Evolutionary conservation across 169 alveolate species (phyloP).

Genomic region (Blepharisma undulans): DNA sequence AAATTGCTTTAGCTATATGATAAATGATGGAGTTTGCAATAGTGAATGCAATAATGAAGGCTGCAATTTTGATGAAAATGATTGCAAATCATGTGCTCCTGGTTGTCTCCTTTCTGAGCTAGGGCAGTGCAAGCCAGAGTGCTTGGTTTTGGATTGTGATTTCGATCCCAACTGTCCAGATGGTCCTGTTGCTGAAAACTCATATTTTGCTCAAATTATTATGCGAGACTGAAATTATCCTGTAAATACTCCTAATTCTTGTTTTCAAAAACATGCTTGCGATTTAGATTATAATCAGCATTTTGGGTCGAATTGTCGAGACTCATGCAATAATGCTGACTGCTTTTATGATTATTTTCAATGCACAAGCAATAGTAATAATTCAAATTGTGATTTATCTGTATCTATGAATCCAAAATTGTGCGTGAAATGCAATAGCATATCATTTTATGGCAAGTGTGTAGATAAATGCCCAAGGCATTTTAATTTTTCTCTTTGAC

Average conservation of each 20-base stretch:
- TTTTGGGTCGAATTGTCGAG: not conserved
- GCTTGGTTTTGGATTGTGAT: not conserved
- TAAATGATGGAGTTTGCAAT: not conserved
- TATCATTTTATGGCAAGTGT: not conserved
- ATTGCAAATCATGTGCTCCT: not conserved
- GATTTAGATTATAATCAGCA: not conserved
- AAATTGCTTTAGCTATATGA: not conserved
- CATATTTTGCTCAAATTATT: too few relatives aligned
- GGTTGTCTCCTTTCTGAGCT: not conserved
- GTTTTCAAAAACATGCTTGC: too few relatives aligned
- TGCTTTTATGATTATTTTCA: too few relatives aligned
- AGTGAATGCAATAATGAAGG: not conserved
- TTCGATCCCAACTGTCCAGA: too few relatives aligned
- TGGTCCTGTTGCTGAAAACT: too few relatives aligned
- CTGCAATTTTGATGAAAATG: not conserved
- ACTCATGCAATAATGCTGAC: too few relatives aligned
- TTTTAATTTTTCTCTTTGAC: too few relatives aligned
- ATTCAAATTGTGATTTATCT: not conserved
- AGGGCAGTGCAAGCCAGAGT: conserved; percentile 2
- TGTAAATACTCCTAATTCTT: too few relatives aligned
- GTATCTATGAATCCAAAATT: not conserved
- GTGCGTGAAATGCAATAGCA: not conserved
- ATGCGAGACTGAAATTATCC: too few relatives aligned
- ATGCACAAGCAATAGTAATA: not conserved
- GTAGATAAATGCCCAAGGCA: not conserved